phyloP scores from a whole-genome alignment of 805 yeast genomes.

The Blastobotrys terrestris region DNA sequence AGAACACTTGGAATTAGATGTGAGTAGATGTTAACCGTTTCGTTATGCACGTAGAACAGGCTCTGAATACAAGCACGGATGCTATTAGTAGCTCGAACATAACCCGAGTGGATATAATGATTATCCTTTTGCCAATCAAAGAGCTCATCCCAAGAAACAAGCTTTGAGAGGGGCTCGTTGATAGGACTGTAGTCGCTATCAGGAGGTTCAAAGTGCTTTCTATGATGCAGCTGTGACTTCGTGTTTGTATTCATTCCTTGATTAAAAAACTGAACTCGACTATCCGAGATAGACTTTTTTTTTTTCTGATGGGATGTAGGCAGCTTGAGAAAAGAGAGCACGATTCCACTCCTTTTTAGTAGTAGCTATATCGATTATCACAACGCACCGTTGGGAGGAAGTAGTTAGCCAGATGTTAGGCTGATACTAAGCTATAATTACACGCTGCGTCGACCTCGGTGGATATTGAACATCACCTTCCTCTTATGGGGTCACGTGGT shows the following conservation, averaged over 20 bases:
- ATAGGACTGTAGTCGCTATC: background rate
- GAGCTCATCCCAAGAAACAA: slow-evolving; percentile 43
- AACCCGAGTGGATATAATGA: slow-evolving; percentile 57
- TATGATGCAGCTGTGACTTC: background rate
- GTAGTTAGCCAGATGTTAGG: too few relatives aligned
- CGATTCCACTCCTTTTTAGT: too few relatives aligned
- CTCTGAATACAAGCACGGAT: slow-evolving; percentile 40
- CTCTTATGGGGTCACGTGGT: too few relatives aligned
- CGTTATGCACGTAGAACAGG: slow-evolving; percentile 56
- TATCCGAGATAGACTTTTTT: too few relatives aligned
- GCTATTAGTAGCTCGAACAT: slow-evolving; percentile 52
- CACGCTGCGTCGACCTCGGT: too few relatives aligned
- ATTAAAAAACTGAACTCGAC: background rate
- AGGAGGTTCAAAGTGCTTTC: background rate
- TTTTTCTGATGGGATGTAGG: too few relatives aligned
- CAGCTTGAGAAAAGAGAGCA: too few relatives aligned
- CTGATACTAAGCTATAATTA: too few relatives aligned
- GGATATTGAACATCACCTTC: too few relatives aligned
- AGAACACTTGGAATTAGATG: slow-evolving; percentile 43
- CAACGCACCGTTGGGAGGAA: too few relatives aligned
- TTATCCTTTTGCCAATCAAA: slow-evolving; percentile 74
- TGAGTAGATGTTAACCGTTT: slow-evolving; percentile 63
- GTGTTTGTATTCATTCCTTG: background rate
- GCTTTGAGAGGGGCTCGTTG: background rate
- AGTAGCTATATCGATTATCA: too few relatives aligned